These are phyloP conservation scores for Coriolopsis trogii DNA, from an alignment of 1,284 basidiomycete species.

Conservation along the genomic window DNA sequence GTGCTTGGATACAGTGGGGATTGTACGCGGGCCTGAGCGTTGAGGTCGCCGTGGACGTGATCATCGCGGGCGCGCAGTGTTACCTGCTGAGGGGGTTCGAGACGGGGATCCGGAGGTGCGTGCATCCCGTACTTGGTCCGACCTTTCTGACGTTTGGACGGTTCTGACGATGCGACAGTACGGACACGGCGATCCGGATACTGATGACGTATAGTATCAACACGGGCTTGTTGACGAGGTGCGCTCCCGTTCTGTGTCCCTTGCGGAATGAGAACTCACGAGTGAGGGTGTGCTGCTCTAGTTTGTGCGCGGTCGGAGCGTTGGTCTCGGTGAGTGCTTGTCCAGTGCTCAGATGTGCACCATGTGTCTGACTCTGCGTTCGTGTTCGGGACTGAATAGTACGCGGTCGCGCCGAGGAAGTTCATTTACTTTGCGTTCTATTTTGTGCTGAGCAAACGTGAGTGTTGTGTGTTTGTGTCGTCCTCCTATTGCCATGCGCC, in stretches of 20 bases:
- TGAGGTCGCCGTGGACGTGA: slow-evolving; percentile 23
- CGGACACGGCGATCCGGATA: slow-evolving; percentile 6
- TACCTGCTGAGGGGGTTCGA: slow-evolving; percentile 22
- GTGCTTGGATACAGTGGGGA: slow-evolving; percentile 19
- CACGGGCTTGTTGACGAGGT: slow-evolving; percentile 19
- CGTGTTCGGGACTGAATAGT: background rate
- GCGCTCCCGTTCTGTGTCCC: background rate
- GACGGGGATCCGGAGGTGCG: slow-evolving; percentile 27
- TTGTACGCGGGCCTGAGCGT: slow-evolving; percentile 25
- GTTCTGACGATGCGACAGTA: background rate
- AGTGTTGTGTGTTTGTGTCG: background rate
- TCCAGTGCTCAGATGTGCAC: background rate
- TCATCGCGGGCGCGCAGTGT: slow-evolving; percentile 26
- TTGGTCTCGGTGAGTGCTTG: slow-evolving; percentile 3
- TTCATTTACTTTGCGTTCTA: slow-evolving; percentile 17
- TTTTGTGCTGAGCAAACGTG: slow-evolving; percentile 17
- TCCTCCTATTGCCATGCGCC: background rate
- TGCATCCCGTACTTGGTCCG: background rate
- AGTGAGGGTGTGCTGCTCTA: background rate
- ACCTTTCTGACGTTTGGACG: background rate
- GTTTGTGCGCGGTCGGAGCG: slow-evolving; percentile 7
- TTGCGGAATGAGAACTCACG: background rate
- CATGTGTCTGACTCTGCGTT: background rate
- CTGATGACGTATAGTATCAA: slow-evolving; percentile 21
- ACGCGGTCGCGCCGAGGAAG: slow-evolving; percentile 4